Evolutionary conservation across 345 rosid species (phyloP), one percentile per base, ranked within the genome.

Genomic region (Limnanthes douglasii): DNA sequence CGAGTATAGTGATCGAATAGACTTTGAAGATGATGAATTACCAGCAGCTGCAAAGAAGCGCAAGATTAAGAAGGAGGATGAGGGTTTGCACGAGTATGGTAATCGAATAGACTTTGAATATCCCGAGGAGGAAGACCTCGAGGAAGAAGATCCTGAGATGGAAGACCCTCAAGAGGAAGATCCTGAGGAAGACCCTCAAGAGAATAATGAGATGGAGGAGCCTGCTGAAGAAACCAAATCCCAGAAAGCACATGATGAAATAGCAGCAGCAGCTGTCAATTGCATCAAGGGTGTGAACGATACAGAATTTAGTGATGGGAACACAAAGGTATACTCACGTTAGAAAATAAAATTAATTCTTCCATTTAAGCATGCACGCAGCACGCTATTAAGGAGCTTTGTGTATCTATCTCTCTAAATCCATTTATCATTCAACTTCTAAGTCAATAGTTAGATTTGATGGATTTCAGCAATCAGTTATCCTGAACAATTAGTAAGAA

Each of bases 161-260:
- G 78, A 70, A 46, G 73, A 62, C 22, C 49, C 54, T 12, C 56
- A 27, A 0, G 59, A 51, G 41, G 59, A 62, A 31, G 73, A 62
- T 56, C 54, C n/a, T 75, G 59, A 68, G 43, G 44, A 53, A 34
- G 53, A 69, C 60, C 44, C 71, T 75, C 57, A 66, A 65, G 66
- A 57, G n/a, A n/a, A n/a, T n/a, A n/a, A n/a, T n/a, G n/a, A 51
- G 45, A 60, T 75, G 39, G 79, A 76, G 34, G 60, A 71, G 43
- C 64, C 71, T 15, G 59, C 62, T 43, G 85, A 71, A 46, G 68
- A 78, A 74, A 50, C 75, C 78, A 38, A 75, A 74, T n/a, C 50
- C 84, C 84, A 10, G 68, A 61, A 40, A 24, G 53, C 75, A 22
- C 84, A 67, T 15, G 69, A 66, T n/a, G n/a, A n/a, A n/a, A n/a